Conservation (phyloP, 495 filamentous ascomycete species). For the Penicillium turbatum region DNA sequence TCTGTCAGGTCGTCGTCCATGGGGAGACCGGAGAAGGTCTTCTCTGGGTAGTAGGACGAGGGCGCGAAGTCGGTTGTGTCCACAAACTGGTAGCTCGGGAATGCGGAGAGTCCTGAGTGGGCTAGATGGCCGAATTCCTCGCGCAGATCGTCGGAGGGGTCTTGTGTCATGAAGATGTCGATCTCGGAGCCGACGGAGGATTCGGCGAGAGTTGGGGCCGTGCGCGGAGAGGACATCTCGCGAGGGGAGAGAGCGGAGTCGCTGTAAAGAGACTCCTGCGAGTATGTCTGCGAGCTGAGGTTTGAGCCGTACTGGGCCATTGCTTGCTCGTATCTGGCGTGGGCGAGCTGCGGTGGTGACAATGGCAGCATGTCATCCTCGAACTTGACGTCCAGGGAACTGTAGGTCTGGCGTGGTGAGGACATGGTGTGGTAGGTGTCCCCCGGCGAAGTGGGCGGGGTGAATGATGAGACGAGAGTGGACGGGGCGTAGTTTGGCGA, state of each 20-base stretch:
- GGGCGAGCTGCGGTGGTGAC: slow-evolving; percentile 28
- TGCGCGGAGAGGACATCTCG: slow-evolving; percentile 38
- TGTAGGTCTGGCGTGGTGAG: slow-evolving; percentile 44
- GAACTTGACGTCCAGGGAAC: slow-evolving; percentile 41
- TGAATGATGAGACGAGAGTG: slow-evolving; percentile 40
- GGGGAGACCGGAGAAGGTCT: slow-evolving; percentile 29
- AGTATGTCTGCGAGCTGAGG: slow-evolving; percentile 23
- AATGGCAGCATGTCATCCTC: slow-evolving; percentile 40
- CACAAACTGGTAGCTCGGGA: slow-evolving; percentile 31
- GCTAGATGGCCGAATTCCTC: slow-evolving; percentile 31
- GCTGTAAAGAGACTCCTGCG: slow-evolving; percentile 34
- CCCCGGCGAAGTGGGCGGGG: slow-evolving; percentile 47
- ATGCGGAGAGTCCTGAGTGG: slow-evolving; percentile 27
- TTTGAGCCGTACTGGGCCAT: slow-evolving; percentile 21
- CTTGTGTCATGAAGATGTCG: slow-evolving; percentile 45
- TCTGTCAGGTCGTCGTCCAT: slow-evolving; percentile 36
- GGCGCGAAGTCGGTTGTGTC: slow-evolving; percentile 30
- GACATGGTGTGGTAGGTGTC: slow-evolving; percentile 40
- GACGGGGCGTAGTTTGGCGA: slow-evolving; percentile 42
- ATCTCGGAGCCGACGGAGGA: slow-evolving; percentile 41
- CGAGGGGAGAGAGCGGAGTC: slow-evolving; percentile 28
- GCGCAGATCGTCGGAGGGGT: slow-evolving; percentile 32
- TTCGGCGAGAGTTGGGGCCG: slow-evolving; percentile 38
- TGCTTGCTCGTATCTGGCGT: slow-evolving; percentile 23
- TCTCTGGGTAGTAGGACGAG: slow-evolving; percentile 37